These are phyloP conservation scores for Oryza rufipogon DNA, from an alignment of 176 grass and related monocot species.

Conservation along the genomic window DNA sequence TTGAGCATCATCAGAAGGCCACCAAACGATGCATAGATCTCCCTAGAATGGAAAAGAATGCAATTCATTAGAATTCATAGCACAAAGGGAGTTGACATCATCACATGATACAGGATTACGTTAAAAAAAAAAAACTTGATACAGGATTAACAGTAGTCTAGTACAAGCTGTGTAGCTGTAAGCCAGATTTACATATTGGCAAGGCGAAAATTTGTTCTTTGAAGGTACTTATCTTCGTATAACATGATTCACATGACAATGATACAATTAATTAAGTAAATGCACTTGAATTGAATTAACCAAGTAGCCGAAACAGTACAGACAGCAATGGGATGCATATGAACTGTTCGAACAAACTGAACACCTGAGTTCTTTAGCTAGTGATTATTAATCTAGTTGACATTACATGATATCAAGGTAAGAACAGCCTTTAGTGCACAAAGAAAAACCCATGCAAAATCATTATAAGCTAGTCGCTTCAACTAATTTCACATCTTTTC, in stretches of 20 bases:
- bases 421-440: neutral
- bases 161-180: neutral
- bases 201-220: neutral
- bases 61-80: neutral
- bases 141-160: neutral
- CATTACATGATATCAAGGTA: neutral
- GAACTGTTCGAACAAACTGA: neutral
- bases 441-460: neutral
- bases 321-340: neutral
- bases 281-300: neutral
- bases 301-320: neutral
- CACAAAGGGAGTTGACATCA: neutral
- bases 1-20: conserved; percentile 64
- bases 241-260: neutral
- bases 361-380: neutral
- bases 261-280: neutral
- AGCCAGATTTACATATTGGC: neutral
- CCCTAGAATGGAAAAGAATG: conserved; percentile 6
- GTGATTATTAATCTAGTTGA: neutral
- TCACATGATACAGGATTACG: neutral
- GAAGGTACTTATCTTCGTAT: neutral
- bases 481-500: neutral
- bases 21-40: conserved; percentile 76
- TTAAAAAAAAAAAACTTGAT: too few relatives aligned
- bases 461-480: neutral